Base-by-base conservation (phyloP, 495 filamentous ascomycete species). In the Penicillium chermesinum region DNA sequence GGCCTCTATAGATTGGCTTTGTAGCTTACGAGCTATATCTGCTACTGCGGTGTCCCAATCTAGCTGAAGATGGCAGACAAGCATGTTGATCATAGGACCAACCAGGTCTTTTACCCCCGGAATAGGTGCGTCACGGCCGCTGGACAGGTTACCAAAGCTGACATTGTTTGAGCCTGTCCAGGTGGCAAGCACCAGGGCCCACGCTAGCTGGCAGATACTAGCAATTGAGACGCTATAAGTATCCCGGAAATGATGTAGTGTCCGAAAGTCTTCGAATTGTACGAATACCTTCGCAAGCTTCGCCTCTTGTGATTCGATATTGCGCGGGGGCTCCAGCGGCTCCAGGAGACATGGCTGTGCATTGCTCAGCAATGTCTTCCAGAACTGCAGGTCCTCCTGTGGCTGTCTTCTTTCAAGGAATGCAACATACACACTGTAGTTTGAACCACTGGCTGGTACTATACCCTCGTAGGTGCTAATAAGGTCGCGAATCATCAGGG, bases 21-120 rank as follows among this genome's bases (percentile, higher is more conserved):
- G 73, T 7, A 67, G 48, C 2, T 40, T 51, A 2, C 41, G 42
- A 19, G 70, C 48, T 21, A 69, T 45, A 1, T 65, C 62, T 5
- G 58, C 59, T 3, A 72, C 36, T 7, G 52, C 33, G 15, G 27
- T 25, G 12, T 38, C 34, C 1, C 40, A n/a, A n/a, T n/a, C 9
- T 5, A 27, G 30, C 17, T 41, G 35, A 16, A 63, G 42, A 3
- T 58, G 54, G 32, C 53, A 60, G 8, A 61, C 38, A 18, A 71
- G 46, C 52, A 71, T 62, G 39, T 72, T 69, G 53, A 71, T 63
- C 22, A 61, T 64, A 10, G 67, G 55, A 2, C 70, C 70, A 16
- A 74, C 59, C 8, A 54, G 44, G 30, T 67, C 57, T 5, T 66
- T 38, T 10, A 69, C 48, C 2, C 61, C 61, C 12, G 46, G 38